Evolutionary conservation across 768 basidiomycete species (phyloP).

Genomic region (Asterophora lycoperdoides): DNA sequence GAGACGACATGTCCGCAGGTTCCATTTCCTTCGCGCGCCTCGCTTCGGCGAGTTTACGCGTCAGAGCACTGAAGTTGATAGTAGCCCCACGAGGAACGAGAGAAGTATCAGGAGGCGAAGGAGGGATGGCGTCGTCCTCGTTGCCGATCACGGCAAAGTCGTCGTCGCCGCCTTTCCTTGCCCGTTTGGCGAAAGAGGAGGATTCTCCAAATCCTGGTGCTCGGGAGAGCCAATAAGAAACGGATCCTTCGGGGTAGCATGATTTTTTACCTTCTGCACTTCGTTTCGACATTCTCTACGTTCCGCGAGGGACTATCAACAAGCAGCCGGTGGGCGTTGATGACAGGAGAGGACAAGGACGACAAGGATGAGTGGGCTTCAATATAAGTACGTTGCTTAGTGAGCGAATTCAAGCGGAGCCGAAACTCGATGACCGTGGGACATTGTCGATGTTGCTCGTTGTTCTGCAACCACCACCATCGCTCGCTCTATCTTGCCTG

Average conservation of each 20-base stretch:
- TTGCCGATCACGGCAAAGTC: conserved; percentile 57
- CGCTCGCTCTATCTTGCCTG: conserved; percentile 20
- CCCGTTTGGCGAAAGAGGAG: conserved; percentile 37
- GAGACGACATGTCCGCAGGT: conserved; percentile 43
- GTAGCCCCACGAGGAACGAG: conserved; percentile 68
- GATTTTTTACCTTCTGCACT: conserved; percentile 34
- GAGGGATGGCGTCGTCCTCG: conserved; percentile 54
- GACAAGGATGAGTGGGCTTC: not conserved
- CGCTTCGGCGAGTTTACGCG: conserved; percentile 70
- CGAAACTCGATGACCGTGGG: conserved; percentile 20
- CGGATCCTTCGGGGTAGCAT: not conserved
- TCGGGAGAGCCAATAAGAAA: not conserved
- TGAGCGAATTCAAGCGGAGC: conserved; percentile 34
- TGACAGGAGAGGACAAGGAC: not conserved
- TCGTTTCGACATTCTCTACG: conserved; percentile 34
- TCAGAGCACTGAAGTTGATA: conserved; percentile 85
- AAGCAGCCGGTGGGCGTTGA: not conserved
- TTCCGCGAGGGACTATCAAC: not conserved
- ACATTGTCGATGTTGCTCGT: conserved; percentile 21
- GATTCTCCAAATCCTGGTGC: conserved; percentile 23
- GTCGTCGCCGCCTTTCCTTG: conserved; percentile 45
- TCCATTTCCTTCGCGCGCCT: conserved; percentile 44
- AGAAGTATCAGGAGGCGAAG: conserved; percentile 48
- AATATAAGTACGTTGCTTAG: conserved; percentile 3
- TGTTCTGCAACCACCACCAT: conserved; percentile 29